These are phyloP conservation scores for Ampelomyces quisqualis DNA, from an alignment of 2,329 filamentous ascomycete genomes.

Conservation along the genomic window DNA sequence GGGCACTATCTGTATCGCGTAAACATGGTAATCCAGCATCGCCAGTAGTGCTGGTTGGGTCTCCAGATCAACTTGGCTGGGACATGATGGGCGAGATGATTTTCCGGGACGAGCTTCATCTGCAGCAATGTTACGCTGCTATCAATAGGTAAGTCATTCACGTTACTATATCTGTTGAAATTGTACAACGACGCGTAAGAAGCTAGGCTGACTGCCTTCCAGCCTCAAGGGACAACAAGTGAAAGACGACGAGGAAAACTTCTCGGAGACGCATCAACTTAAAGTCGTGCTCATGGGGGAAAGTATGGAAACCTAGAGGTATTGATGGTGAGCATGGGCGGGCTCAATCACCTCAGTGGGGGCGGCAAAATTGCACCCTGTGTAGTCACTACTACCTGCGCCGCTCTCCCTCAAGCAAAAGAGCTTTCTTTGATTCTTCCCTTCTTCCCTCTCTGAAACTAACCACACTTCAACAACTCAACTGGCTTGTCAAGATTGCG, in stretches of 20 bases:
- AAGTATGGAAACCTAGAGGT: too few species aligned
- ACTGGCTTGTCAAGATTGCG: too few species aligned
- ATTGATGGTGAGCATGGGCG: too few species aligned
- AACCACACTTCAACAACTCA: too few species aligned
- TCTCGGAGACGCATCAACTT: slow-evolving; percentile 15
- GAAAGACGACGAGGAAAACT: slow-evolving; percentile 25
- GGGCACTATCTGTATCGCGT: slow-evolving; percentile 13
- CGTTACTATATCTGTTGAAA: background rate
- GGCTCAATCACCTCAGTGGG: too few species aligned
- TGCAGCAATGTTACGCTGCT: slow-evolving; percentile 22
- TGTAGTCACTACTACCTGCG: too few species aligned
- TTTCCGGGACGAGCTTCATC: slow-evolving; percentile 26
- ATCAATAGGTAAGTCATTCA: slow-evolving; percentile 21
- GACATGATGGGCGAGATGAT: slow-evolving; percentile 22
- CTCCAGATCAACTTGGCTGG: slow-evolving; percentile 19
- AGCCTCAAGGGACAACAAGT: slow-evolving; percentile 16
- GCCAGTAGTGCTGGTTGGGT: slow-evolving; percentile 25
- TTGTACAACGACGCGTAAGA: background rate
- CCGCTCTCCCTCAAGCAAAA: too few species aligned
- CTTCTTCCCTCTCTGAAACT: too few species aligned
- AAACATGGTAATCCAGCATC: slow-evolving; percentile 9
- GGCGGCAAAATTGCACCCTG: too few species aligned
- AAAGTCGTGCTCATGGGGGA: slow-evolving; percentile 17
- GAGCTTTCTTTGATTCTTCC: too few species aligned
- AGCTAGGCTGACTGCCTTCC: too few species aligned